Base-by-base conservation (phyloP, 2,329 filamentous ascomycete species). In the Achaetomium macrosporum region DNA sequence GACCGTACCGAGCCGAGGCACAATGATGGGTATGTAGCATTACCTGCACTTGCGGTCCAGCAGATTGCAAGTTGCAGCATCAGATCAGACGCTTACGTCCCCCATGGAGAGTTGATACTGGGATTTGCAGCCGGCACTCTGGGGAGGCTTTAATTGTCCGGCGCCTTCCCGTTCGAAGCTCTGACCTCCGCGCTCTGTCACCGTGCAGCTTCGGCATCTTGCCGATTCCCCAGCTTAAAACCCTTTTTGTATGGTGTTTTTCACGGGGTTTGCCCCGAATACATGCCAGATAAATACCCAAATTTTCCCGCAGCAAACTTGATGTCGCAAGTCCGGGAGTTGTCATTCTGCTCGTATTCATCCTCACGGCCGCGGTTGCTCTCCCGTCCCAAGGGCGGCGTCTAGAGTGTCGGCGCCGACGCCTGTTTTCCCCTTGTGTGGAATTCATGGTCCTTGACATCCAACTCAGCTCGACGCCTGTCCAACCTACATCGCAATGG, bases 401-500 rank as follows among this genome's bases (percentile, higher is more conserved):
- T 15, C 13, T 35, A 35, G 3, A 35, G 33, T 11, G 33, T 35
- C 11, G 33, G 33, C 33, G 11, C 10, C 30, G 33, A 12, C 33
- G 11, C 3, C 10, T 35, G 10, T 4, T 35, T 35, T n/a, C n/a
- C n/a, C n/a, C n/a, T n/a, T n/a, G n/a, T n/a, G n/a, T n/a, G n/a
- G n/a, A n/a, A n/a, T 15, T 35, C 33, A 12, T 3, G 10, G 5
- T 35, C 13, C 11, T 3, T 15, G 33, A 15, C 33, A 35, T 25
- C 7, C 25, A 25, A 25, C 25, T 25, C 25, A 25, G 25, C 25
- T 25, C 25, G 25, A 25, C 4, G 25, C 25, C 7, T 25, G 25
- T 25, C 25, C 4, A 25, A 25, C 25, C 25, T 25, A 25, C 25
- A 25, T 25, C 7, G 7, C 35, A 16, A 61, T 61, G 59, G 47